Conservation (phyloP, 768 basidiomycete species). For the Hericium alpestre region DNA sequence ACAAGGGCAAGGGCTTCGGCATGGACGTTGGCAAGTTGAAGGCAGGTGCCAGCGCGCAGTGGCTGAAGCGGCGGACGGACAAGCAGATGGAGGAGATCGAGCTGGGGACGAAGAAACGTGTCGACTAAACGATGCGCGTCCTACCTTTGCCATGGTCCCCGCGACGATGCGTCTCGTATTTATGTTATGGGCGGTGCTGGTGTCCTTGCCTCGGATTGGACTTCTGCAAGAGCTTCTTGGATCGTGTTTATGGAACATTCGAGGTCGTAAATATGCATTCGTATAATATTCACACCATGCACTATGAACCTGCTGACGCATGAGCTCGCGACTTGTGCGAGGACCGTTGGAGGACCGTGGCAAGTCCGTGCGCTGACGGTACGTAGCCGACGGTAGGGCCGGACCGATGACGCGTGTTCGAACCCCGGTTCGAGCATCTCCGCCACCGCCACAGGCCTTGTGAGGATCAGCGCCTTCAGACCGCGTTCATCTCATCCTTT, state of each 20-base stretch:
- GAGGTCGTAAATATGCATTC: too few relatives aligned
- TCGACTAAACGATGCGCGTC: conserved; percentile 36
- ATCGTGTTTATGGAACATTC: too few relatives aligned
- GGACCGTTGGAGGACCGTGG: too few relatives aligned
- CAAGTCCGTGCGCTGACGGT: too few relatives aligned
- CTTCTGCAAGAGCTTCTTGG: neutral
- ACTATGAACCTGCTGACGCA: too few relatives aligned
- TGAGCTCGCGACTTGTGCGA: too few relatives aligned
- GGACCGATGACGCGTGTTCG: too few relatives aligned
- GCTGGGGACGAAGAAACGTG: conserved; percentile 71
- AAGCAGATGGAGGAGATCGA: conserved; percentile 60
- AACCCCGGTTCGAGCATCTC: too few relatives aligned
- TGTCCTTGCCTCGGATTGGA: neutral
- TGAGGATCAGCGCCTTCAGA: neutral
- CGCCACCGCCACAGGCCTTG: too few relatives aligned
- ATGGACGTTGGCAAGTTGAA: conserved; percentile 23
- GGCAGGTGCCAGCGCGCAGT: conserved; percentile 28
- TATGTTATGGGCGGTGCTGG: neutral
- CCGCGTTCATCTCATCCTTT: conserved; percentile 1
- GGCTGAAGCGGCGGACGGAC: conserved; percentile 27
- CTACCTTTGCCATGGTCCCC: neutral
- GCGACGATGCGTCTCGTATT: conserved; percentile 1
- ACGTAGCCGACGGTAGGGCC: too few relatives aligned
- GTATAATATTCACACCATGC: too few relatives aligned
- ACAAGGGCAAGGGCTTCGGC: conserved; percentile 65